Conservation (phyloP, 2,329 filamentous ascomycete species). For the Paracamarosporium sp. region DNA sequence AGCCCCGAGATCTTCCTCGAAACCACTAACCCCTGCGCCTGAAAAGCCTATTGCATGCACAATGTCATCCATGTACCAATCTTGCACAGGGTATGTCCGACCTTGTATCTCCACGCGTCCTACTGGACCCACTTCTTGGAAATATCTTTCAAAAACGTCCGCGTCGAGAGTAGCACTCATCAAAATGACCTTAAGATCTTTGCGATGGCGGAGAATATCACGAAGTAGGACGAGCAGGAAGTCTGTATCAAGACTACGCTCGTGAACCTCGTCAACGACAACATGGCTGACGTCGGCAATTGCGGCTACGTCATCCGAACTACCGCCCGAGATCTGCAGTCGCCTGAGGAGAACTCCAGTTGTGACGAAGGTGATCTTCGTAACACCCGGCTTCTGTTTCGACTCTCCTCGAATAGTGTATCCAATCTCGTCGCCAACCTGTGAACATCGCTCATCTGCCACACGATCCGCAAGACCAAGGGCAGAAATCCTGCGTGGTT, state of each 20-base stretch:
- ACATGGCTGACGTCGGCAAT: constrained; percentile 92
- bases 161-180: constrained; percentile 98
- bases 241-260: constrained; percentile 92
- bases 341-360: constrained; percentile 90
- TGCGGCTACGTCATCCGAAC: constrained; percentile 78
- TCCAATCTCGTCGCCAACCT: constrained; percentile 85
- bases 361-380: constrained; percentile 94
- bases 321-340: constrained; percentile 87
- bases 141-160: constrained; percentile 83
- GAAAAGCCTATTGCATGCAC: constrained; percentile 78
- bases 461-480: constrained; percentile 93
- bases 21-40: constrained; percentile 56
- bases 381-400: constrained; percentile 71
- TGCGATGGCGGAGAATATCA: constrained; percentile 76
- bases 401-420: constrained; percentile 93
- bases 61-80: constrained; percentile 89
- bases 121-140: constrained; percentile 73
- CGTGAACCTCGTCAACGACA: constrained; percentile 95
- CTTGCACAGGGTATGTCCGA: constrained; percentile 86
- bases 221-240: constrained; percentile 88
- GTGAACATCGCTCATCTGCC: constrained; percentile 84
- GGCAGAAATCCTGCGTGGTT: constrained; percentile 92
- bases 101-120: constrained; percentile 87
- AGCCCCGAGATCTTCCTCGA: constrained; percentile 59
- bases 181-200: constrained; percentile 85